These are phyloP conservation scores for Rhododendron kiyosumense DNA, from an alignment of 148 eudicot species.

Conservation along the genomic window DNA sequence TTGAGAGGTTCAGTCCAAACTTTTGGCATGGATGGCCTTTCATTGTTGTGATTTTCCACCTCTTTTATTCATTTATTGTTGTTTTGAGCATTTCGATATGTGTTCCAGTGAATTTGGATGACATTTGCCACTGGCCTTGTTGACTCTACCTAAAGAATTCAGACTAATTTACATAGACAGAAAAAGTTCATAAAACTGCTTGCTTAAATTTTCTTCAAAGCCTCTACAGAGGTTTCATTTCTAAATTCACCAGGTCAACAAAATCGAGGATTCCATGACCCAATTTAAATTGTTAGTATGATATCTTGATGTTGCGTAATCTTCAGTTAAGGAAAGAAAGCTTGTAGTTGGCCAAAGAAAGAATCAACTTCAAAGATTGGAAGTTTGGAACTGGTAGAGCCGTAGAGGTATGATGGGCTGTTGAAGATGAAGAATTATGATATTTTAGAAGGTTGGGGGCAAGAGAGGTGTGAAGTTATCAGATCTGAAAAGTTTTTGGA, in stretches of 20 bases:
- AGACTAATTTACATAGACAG: constrained; percentile 16
- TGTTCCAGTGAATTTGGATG: constrained; percentile 3
- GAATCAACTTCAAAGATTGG: constrained; percentile 44
- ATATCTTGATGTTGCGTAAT: constrained; percentile 48
- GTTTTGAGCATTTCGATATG: not conserved
- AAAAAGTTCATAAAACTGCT: constrained; percentile 26
- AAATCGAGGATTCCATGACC: not conserved
- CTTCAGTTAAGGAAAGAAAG: constrained; percentile 89
- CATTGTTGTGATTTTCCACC: not conserved
- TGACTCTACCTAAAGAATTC: constrained; percentile 8
- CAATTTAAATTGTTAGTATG: constrained; percentile 17
- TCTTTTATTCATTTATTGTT: not conserved
- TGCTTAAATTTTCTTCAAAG: constrained; percentile 23
- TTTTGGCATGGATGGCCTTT: no score
- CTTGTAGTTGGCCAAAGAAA: constrained; percentile 76
- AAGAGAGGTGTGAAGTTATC: constrained; percentile 43
- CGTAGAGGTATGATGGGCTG: constrained; percentile 29
- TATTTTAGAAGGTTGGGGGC: not conserved
- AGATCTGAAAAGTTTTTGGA: constrained; percentile 37
- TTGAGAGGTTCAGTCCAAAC: no score
- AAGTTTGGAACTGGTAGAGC: constrained; percentile 33
- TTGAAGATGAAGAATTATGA: constrained; percentile 26
- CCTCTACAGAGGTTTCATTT: constrained; percentile 20
- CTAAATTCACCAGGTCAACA: constrained; percentile 17
- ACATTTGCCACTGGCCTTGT: constrained; percentile 29